Conservation (phyloP, 768 basidiomycete genomes). For the Suillus weaverae region DNA sequence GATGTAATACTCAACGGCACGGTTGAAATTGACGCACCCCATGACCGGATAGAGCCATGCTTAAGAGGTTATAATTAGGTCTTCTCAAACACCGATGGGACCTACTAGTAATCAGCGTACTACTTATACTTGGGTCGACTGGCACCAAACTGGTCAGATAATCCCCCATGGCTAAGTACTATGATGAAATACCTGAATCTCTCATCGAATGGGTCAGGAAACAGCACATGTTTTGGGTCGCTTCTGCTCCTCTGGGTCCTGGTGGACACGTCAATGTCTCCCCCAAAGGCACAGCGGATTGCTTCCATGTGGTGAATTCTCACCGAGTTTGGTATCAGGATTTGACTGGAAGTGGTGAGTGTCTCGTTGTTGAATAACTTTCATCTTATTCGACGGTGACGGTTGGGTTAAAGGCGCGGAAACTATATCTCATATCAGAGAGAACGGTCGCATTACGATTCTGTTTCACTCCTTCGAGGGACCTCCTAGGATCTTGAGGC, state of each 20-base stretch:
- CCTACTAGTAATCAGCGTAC: too few species aligned
- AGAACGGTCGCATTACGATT: slow-evolving; percentile 64
- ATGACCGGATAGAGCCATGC: not conserved
- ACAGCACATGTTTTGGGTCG: slow-evolving; percentile 74
- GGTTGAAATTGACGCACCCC: not conserved
- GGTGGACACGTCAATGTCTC: slow-evolving; percentile 68
- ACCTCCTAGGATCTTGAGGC: slow-evolving; percentile 55
- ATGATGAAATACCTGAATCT: slow-evolving; percentile 54
- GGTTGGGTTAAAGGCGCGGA: slow-evolving; percentile 45
- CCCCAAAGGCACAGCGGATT: slow-evolving; percentile 65
- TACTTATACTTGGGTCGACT: not conserved
- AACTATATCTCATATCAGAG: slow-evolving; percentile 60
- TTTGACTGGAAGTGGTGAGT: slow-evolving; percentile 61
- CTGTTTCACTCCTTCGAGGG: slow-evolving; percentile 64
- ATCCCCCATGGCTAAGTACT: not conserved
- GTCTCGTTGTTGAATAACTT: not conserved
- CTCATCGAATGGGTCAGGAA: slow-evolving; percentile 58
- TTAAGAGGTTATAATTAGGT: not conserved
- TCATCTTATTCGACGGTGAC: not conserved
- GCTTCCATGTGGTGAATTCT: slow-evolving; percentile 58
- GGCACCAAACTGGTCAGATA: not conserved
- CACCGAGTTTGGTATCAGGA: slow-evolving; percentile 74
- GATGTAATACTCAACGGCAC: not conserved
- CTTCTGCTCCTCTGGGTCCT: slow-evolving; percentile 57
- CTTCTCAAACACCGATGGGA: not conserved